These are phyloP conservation scores for Carex myosuroides DNA, from an alignment of 176 grass and related monocot species.

Conservation along the genomic window DNA sequence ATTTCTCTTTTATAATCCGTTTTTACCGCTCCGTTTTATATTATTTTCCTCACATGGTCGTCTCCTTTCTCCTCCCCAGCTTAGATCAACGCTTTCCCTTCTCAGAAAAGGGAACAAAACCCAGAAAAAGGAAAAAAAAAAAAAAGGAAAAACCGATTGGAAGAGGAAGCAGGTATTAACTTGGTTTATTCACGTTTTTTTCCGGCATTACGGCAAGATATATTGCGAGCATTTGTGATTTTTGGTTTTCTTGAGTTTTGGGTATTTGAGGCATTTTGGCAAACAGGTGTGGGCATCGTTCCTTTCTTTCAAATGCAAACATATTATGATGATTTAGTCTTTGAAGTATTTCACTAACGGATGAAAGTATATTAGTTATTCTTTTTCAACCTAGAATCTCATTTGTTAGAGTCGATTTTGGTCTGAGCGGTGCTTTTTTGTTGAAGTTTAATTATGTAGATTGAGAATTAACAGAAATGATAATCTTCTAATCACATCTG, in stretches of 20 bases:
- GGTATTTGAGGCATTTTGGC: constrained; percentile 26
- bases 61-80: constrained; percentile 26
- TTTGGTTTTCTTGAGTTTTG: not conserved
- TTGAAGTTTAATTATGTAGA: not conserved
- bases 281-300: constrained; percentile 2
- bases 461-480: not conserved
- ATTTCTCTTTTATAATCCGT: constrained; percentile 31
- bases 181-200: not conserved
- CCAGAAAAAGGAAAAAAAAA: constrained; percentile 15
- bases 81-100: constrained; percentile 47
- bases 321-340: not conserved
- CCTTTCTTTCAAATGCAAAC: not conserved
- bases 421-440: not conserved
- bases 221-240: not conserved
- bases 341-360: not conserved
- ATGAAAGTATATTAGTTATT: not conserved
- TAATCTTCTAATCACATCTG: not conserved
- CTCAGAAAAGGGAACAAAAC: constrained; percentile 11
- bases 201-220: not conserved
- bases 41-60: constrained; percentile 58
- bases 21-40: constrained; percentile 56
- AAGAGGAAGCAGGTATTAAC: not conserved
- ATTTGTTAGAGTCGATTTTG: constrained; percentile 1
- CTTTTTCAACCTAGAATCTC: not conserved
- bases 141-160: constrained; percentile 1